Percentiles rank a stretch among this genome's conserved stretches.
phyloP scores from a whole-genome alignment of 176 grass and related monocot genomes.

The Hyparrhenia diplandra region DNA sequence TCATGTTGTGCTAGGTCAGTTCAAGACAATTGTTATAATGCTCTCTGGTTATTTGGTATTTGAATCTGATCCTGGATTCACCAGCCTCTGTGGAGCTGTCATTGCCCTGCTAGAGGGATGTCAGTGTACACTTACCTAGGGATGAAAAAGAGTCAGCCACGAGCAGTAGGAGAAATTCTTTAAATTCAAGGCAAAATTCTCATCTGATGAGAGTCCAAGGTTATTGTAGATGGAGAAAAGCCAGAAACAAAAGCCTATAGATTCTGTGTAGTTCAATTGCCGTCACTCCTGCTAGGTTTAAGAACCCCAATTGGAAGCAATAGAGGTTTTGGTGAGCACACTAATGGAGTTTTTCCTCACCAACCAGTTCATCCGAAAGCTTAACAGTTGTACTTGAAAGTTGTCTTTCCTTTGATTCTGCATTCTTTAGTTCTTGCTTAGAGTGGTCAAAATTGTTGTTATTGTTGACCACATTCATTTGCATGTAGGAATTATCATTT shows the following conservation, averaged over 20 bases:
- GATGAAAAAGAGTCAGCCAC: conserved; percentile 34
- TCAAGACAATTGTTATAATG: conserved; percentile 95
- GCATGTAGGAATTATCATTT: neutral
- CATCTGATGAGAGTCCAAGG: conserved; percentile 49
- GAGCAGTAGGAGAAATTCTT: conserved; percentile 24
- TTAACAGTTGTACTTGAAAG: neutral
- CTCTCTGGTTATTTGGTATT: conserved; percentile 76
- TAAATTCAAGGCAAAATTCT: conserved; percentile 38
- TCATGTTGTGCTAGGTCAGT: conserved; percentile 90
- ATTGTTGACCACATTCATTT: neutral
- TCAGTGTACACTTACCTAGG: conserved; percentile 83
- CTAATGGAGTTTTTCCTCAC: neutral
- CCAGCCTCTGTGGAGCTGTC: conserved; percentile 64
- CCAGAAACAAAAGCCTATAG: conserved; percentile 29
- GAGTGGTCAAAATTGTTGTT: neutral
- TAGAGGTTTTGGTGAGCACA: neutral
- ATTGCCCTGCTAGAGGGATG: conserved; percentile 78
- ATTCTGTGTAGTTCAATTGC: conserved; percentile 47
- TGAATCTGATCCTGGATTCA: conserved; percentile 74
- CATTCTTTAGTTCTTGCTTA: neutral
- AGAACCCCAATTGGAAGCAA: neutral
- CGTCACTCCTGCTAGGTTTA: neutral
- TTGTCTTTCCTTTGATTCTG: neutral
- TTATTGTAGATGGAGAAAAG: conserved; percentile 43
- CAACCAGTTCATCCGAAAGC: neutral